Evolutionary conservation across 805 yeast genomes (phyloP), one percentile per base, ranked within the genome.

Genomic region (Saturnispora kantuleensis): DNA sequence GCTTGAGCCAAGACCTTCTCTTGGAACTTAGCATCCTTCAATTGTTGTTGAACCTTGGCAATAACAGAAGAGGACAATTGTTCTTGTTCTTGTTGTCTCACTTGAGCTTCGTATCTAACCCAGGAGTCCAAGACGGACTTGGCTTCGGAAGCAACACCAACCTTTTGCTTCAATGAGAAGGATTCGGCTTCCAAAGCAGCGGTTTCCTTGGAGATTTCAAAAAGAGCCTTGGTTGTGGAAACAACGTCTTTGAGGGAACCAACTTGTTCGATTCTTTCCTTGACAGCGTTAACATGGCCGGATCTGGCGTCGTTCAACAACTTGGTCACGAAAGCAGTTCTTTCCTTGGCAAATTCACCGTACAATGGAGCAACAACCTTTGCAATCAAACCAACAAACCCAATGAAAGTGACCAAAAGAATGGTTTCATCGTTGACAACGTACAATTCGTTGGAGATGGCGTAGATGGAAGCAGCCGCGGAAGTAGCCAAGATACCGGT

Each of bases 61-160:
- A 88, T 84, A 53, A 93, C 96, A 47, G 88, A 61, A 62, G 84
- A 71, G 56, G 94, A 79, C 60, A 93, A 80, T 69, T 86, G 96
- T 69, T 81, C 77, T 76, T 93, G 98, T 76, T 93, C 95, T 63
- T 79, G 71, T 74, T 87, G 95, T 74, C 97, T 90, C 56, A 89
- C 93, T 65, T 87, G 88, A 56, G 86, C 83, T 76, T 93, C 98
- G 70, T 84, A 85, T 79, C 97, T 86, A 59, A 89, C 97, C 98
- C 98, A 93, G 12, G 97, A 87, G 71, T 93, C 98, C 64, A 93
- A 79, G 50, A 90, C 95, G 47, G 93, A 71, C 74, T 84, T 88
- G 62, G 97, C 97, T 75, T 88, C 96, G 51, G 72, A 58, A 47
- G 95, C 90, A 55, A 88, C 77, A 52, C 81, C 88, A 55, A 86